Percentiles rank a stretch among this genome's conserved stretches.
phyloP scores from a whole-genome alignment of 495 filamentous ascomycete genomes.

The Penicillium canescens region DNA sequence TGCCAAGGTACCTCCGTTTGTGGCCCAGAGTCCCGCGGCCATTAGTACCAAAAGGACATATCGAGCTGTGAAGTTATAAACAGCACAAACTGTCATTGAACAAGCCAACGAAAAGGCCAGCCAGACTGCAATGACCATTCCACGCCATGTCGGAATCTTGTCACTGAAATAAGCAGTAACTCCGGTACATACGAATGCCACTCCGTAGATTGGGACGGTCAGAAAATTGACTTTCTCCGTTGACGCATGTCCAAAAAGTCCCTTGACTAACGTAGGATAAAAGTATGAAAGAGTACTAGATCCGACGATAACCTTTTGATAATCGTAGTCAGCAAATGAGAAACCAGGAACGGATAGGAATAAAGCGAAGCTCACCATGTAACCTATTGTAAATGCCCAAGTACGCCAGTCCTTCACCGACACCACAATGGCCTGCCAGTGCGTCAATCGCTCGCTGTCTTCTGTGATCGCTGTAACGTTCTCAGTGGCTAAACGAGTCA shows the following conservation, averaged over 20 bases:
- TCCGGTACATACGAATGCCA: conserved; percentile 40
- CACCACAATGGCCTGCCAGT: conserved; percentile 14
- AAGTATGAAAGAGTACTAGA: conserved; percentile 51
- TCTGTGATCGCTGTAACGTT: conserved; percentile 21
- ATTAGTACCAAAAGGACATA: conserved; percentile 55
- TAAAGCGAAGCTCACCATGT: conserved; percentile 21
- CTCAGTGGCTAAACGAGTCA: conserved; percentile 17
- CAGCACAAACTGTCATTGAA: conserved; percentile 41
- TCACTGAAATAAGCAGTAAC: conserved; percentile 35
- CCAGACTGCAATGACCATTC: conserved; percentile 34
- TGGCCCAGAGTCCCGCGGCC: conserved; percentile 49
- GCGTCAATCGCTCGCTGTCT: conserved; percentile 12
- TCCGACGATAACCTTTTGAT: conserved; percentile 31
- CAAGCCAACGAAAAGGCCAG: conserved; percentile 40
- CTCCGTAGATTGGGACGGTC: conserved; percentile 41
- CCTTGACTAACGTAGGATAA: conserved; percentile 51
- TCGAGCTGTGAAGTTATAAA: conserved; percentile 46
- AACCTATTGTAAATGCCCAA: conserved; percentile 30
- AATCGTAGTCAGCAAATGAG: neutral
- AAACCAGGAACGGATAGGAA: neutral
- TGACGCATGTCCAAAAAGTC: conserved; percentile 43
- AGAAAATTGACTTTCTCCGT: conserved; percentile 37
- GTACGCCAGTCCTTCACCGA: conserved; percentile 21
- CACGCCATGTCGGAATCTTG: conserved; percentile 29
- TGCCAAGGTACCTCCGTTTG: conserved; percentile 43